A percentile compares a stretch with the other conserved stretches of the same genome.
These are phyloP conservation scores for Ophiostoma ulmi DNA, from an alignment of 2,329 filamentous ascomycete species.

Conservation along the genomic window DNA sequence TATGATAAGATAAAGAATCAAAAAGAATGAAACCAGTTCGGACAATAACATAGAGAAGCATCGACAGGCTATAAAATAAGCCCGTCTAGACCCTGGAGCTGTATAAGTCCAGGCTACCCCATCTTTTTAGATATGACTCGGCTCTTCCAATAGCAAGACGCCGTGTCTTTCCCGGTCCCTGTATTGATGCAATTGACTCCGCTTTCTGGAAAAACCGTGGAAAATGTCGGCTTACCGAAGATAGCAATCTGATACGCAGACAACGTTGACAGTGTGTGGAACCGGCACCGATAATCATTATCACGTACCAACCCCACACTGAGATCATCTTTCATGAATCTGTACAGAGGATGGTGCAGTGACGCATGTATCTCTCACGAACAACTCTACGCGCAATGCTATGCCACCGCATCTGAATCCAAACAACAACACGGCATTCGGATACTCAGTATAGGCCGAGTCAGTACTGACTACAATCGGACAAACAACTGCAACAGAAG, in stretches of 20 bases:
- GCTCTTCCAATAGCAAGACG: background rate
- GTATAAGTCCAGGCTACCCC: background rate
- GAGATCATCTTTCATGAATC: background rate
- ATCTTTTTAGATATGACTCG: background rate
- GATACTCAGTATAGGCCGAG: background rate
- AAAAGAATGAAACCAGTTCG: background rate
- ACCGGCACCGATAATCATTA: background rate
- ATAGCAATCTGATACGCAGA: background rate
- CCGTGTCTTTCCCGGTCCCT: background rate
- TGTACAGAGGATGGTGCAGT: background rate
- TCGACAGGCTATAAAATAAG: background rate
- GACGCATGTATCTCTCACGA: background rate
- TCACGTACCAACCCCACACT: conserved; percentile 3
- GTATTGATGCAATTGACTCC: background rate
- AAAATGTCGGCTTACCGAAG: background rate
- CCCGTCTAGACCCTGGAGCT: background rate
- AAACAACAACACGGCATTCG: background rate
- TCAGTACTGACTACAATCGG: background rate
- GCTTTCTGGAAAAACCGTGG: background rate
- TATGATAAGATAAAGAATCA: background rate
- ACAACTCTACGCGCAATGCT: background rate
- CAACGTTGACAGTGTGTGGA: background rate
- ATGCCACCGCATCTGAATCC: background rate
- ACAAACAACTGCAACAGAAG: background rate
- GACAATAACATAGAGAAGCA: background rate